A percentile compares a stretch with the other conserved stretches of the same genome.
phyloP scores from a whole-genome alignment of 169 alveolate genomes.

The Eimeria mitis region DNA sequence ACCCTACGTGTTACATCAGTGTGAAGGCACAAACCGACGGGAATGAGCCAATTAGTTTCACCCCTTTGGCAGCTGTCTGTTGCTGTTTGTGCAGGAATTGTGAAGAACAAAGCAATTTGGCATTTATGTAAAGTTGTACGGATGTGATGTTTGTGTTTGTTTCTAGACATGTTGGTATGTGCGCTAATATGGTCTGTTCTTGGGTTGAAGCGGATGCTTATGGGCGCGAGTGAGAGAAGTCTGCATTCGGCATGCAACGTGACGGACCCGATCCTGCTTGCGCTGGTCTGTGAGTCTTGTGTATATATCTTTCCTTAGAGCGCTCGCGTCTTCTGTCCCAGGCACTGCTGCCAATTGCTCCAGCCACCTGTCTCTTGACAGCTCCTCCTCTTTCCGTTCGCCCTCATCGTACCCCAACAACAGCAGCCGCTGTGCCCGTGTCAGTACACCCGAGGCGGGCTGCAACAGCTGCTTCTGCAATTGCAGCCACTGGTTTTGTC shows the following conservation, averaged over 20 bases:
- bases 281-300: conserved; percentile 44
- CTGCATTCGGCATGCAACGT: not conserved
- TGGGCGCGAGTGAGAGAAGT: not conserved
- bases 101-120: not conserved
- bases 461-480: conserved; percentile 69
- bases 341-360: conserved; percentile 54
- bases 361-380: conserved; percentile 55
- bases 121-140: not conserved
- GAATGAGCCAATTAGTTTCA: not conserved
- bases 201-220: not conserved
- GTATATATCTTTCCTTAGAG: conserved; percentile 25
- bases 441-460: conserved; percentile 43
- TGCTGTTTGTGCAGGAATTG: not conserved
- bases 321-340: conserved; percentile 14
- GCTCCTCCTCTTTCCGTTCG: conserved; percentile 46
- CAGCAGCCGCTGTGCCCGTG: conserved; percentile 71
- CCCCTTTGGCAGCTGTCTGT: not conserved
- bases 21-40: not conserved
- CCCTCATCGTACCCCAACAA: conserved; percentile 59
- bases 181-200: not conserved
- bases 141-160: not conserved
- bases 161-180: not conserved
- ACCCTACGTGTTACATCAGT: not conserved
- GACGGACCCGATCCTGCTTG: conserved; percentile 36
- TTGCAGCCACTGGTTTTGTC: conserved; percentile 74